Conservation (phyloP, 768 basidiomycete genomes). For the Inosperma sp. region DNA sequence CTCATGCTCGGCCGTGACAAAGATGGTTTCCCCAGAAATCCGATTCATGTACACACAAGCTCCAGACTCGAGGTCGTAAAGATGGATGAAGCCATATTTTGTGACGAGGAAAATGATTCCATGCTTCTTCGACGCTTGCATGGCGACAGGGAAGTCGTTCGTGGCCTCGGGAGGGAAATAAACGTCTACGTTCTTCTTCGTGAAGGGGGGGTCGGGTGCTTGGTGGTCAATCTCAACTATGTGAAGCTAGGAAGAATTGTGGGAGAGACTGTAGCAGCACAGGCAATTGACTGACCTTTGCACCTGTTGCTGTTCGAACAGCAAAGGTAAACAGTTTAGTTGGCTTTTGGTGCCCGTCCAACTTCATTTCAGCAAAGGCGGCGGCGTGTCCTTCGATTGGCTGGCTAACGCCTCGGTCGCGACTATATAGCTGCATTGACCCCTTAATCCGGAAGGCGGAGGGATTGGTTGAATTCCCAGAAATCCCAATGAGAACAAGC, state of each 20-base stretch:
- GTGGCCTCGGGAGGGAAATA: slow-evolving; percentile 98
- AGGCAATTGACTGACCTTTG: slow-evolving; percentile 64
- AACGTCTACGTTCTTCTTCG: slow-evolving; percentile 97
- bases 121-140: slow-evolving; percentile 97
- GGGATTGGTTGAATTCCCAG: slow-evolving; percentile 87
- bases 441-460: slow-evolving; percentile 99
- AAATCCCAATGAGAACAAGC: slow-evolving; percentile 94
- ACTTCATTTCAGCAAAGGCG: slow-evolving; percentile 87
- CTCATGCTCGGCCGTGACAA: slow-evolving; percentile 97
- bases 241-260: slow-evolving; percentile 63
- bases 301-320: slow-evolving; percentile 93
- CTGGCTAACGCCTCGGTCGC: slow-evolving; percentile 90
- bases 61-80: slow-evolving; percentile 96
- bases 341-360: slow-evolving; percentile 78
- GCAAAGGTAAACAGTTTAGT: slow-evolving; percentile 96
- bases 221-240: slow-evolving; percentile 97
- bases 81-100: slow-evolving; percentile 98
- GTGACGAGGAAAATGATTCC: slow-evolving; percentile 97
- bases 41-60: slow-evolving; percentile 99
- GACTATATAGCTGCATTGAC: slow-evolving; percentile 93
- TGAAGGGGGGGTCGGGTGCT: slow-evolving; percentile 86
- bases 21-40: slow-evolving; percentile 98
- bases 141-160: slow-evolving; percentile 98
- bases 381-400: slow-evolving; percentile 99
- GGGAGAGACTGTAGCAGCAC: neutral